Conservation (phyloP, 106 monocot species). For the Dendrobium huoshanense region DNA sequence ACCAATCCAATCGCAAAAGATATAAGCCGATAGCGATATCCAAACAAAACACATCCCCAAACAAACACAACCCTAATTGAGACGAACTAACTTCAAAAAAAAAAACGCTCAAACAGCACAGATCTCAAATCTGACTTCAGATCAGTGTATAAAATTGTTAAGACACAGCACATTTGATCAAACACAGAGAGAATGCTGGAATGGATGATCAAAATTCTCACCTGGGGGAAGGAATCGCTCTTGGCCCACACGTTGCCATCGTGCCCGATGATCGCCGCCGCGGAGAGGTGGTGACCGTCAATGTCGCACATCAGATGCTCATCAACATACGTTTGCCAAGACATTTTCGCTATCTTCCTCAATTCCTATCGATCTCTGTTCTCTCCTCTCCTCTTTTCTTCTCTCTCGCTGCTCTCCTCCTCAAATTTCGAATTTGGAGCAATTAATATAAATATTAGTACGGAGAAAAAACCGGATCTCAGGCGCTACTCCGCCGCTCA, state of each 20-base stretch:
- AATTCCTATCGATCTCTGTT: not conserved
- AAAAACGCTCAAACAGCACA: no score
- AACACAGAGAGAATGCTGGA: not conserved
- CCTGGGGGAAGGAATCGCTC: constrained; percentile 44
- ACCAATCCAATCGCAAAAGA: no score
- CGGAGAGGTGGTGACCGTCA: constrained; percentile 43
- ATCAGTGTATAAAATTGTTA: no score
- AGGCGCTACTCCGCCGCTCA: no score
- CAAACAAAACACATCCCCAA: no score
- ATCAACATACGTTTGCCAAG: constrained; percentile 70
- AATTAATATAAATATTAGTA: no score
- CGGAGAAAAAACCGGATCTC: no score
- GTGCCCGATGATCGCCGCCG: constrained; percentile 53
- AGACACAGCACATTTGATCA: not conserved
- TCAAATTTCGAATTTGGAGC: no score
- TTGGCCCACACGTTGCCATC: constrained; percentile 62
- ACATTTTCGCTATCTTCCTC: constrained; percentile 23
- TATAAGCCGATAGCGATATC: no score
- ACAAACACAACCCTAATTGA: no score
- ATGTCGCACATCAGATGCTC: constrained; percentile 68
- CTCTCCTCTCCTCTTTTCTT: not conserved
- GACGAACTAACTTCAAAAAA: no score
- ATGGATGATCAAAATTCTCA: not conserved
- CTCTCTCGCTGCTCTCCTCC: not conserved
- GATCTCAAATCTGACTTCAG: no score